These are phyloP conservation scores for Rhizopus microsporus DNA, from an alignment of 371 early-diverging fungal genomes.

Conservation along the genomic window DNA sequence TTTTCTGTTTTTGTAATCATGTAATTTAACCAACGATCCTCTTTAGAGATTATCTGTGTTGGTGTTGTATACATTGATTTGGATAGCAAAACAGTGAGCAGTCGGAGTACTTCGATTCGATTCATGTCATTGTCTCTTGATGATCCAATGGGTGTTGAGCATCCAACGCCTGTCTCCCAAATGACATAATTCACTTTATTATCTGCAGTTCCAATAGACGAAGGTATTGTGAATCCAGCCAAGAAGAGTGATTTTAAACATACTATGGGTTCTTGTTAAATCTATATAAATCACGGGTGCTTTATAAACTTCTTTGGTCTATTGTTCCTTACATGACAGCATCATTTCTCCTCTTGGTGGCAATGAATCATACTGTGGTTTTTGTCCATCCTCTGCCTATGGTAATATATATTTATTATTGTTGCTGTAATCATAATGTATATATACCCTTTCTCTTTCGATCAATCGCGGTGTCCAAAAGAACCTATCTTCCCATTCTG, in stretches of 20 bases:
- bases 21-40: conserved; percentile 61
- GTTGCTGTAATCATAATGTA: neutral
- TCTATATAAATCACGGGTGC: neutral
- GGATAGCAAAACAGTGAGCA: conserved; percentile 76
- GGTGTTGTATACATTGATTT: conserved; percentile 80
- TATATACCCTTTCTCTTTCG: conserved; percentile 2
- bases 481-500: conserved; percentile 57
- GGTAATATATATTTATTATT: neutral
- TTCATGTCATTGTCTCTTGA: conserved; percentile 62
- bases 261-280: conserved; percentile 12
- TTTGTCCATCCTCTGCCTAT: conserved; percentile 10
- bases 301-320: too few species aligned
- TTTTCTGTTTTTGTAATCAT: conserved; percentile 69
- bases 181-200: conserved; percentile 65
- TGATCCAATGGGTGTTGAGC: conserved; percentile 62
- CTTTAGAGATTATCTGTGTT: conserved; percentile 51
- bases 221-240: conserved; percentile 75
- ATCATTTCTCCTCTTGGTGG: conserved; percentile 27
- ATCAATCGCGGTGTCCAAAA: conserved; percentile 46
- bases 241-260: conserved; percentile 57
- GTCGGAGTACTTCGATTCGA: conserved; percentile 72
- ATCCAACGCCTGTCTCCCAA: conserved; percentile 76
- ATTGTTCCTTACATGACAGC: conserved; percentile 17
- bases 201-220: conserved; percentile 38
- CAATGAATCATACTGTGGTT: conserved; percentile 15